Percentiles rank a stretch among this genome's conserved stretches.
Conservation (phyloP, 805 yeast genomes). For the Saccharomycopsis javanensis region DNA sequence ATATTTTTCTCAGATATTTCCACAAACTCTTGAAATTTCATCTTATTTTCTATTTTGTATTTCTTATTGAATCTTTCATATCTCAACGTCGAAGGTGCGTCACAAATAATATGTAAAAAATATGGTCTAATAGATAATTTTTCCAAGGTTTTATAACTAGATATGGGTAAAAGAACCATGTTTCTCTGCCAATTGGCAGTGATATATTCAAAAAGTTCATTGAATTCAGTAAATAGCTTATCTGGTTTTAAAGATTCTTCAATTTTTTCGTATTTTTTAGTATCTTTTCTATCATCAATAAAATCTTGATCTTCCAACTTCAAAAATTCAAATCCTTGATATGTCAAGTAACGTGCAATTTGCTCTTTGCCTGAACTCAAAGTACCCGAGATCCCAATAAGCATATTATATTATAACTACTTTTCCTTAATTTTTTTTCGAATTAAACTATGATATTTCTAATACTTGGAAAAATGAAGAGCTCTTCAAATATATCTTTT, state of each 20-base stretch:
- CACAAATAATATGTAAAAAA: slow-evolving; percentile 69
- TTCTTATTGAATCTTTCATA: slow-evolving; percentile 18
- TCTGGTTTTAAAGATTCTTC: slow-evolving; percentile 21
- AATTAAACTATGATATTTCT: too few species aligned
- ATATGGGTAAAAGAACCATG: slow-evolving; percentile 48
- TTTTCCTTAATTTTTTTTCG: background rate
- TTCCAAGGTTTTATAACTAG: slow-evolving; percentile 33
- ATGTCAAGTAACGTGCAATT: slow-evolving; percentile 46
- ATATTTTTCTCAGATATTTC: slow-evolving; percentile 28
- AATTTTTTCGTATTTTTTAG: background rate
- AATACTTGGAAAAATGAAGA: too few species aligned
- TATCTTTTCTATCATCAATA: slow-evolving; percentile 10
- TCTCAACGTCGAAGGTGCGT: slow-evolving; percentile 55
- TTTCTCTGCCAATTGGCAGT: slow-evolving; percentile 58
- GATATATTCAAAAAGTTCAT: slow-evolving; percentile 45
- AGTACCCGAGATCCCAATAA: slow-evolving; percentile 69
- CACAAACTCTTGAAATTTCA: slow-evolving; percentile 29
- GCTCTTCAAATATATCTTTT: too few species aligned
- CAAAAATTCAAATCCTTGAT: slow-evolving; percentile 41
- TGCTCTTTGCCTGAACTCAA: slow-evolving; percentile 57
- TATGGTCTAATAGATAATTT: slow-evolving; percentile 63
- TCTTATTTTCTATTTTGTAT: slow-evolving; percentile 8
- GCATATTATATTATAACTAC: slow-evolving; percentile 32
- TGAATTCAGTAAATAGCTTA: slow-evolving; percentile 30
- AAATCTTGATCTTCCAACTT: slow-evolving; percentile 21